A percentile compares a stretch with the other conserved stretches of the same genome.
Conservation (phyloP, 768 basidiomycete species). For the Phylloporus sp. region DNA sequence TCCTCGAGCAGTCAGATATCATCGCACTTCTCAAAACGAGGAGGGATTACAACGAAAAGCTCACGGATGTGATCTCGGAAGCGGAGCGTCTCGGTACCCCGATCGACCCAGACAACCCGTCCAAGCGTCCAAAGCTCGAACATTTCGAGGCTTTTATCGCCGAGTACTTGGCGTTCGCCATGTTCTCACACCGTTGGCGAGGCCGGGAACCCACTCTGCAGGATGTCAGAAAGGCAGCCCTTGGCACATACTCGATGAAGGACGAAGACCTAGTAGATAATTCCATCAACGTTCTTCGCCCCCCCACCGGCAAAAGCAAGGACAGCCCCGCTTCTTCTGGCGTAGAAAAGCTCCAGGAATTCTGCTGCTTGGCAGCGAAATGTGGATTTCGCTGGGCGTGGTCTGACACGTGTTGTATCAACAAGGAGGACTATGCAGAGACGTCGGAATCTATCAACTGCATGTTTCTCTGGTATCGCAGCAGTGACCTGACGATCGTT, state of each 20-base stretch:
- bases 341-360: slow-evolving; percentile 26
- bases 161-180: slow-evolving; percentile 22
- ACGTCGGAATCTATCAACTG: slow-evolving; percentile 27
- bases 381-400: slow-evolving; percentile 31
- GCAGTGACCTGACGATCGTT: slow-evolving; percentile 25
- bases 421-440: slow-evolving; percentile 21
- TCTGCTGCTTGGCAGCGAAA: slow-evolving; percentile 25
- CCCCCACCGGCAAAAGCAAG: neutral
- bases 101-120: neutral
- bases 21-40: slow-evolving; percentile 13
- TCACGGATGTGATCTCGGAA: slow-evolving; percentile 5
- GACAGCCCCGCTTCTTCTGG: neutral
- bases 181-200: slow-evolving; percentile 28
- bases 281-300: neutral
- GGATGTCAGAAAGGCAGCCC: slow-evolving; percentile 11
- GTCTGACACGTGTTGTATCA: slow-evolving; percentile 28
- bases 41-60: slow-evolving; percentile 7
- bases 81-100: neutral
- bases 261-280: neutral
- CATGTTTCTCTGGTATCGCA: slow-evolving; percentile 28
- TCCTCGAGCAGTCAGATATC: slow-evolving; percentile 16
- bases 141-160: slow-evolving; percentile 12
- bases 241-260: slow-evolving; percentile 19
- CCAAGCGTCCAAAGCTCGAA: neutral
- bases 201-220: slow-evolving; percentile 13